phyloP scores from a whole-genome alignment of 768 basidiomycete genomes.

The Naganishia friedmannii region DNA sequence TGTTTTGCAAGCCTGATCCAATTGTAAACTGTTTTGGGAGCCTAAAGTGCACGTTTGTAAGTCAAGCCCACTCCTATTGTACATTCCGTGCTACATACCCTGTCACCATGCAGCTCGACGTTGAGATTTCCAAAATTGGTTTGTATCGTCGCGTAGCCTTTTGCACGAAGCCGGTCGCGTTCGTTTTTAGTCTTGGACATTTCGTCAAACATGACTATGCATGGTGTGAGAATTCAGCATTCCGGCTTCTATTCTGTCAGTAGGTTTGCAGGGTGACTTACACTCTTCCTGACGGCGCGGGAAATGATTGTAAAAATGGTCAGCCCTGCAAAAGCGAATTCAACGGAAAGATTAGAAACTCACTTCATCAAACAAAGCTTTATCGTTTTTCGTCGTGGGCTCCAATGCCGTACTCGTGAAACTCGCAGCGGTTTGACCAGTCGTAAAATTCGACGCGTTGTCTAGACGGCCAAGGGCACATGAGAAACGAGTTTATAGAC shows the following conservation, averaged over 20 bases:
- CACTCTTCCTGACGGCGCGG: slow-evolving; percentile 66
- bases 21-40: slow-evolving; percentile 98
- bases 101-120: slow-evolving; percentile 60
- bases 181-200: slow-evolving; percentile 80
- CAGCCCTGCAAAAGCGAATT: background rate
- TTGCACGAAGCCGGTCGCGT: slow-evolving; percentile 82
- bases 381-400: slow-evolving; percentile 67
- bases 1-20: slow-evolving; percentile 87
- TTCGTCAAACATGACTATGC: slow-evolving; percentile 83
- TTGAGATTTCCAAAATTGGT: slow-evolving; percentile 83
- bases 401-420: slow-evolving; percentile 89
- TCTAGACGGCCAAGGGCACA: slow-evolving; percentile 53
- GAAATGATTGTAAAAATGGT: slow-evolving; percentile 32
- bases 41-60: slow-evolving; percentile 63
- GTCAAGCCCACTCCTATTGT: no score
- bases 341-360: no score
- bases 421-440: slow-evolving; percentile 83
- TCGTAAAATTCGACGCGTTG: slow-evolving; percentile 56
- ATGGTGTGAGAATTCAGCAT: background rate
- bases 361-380: slow-evolving; percentile 89
- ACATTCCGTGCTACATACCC: slow-evolving; percentile 31
- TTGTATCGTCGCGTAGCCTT: slow-evolving; percentile 92
- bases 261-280: slow-evolving; percentile 30
- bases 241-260: background rate
- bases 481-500: no score